Evolutionary conservation across 1,284 basidiomycete species (phyloP).

Genomic region (Phlebopus sp.): DNA sequence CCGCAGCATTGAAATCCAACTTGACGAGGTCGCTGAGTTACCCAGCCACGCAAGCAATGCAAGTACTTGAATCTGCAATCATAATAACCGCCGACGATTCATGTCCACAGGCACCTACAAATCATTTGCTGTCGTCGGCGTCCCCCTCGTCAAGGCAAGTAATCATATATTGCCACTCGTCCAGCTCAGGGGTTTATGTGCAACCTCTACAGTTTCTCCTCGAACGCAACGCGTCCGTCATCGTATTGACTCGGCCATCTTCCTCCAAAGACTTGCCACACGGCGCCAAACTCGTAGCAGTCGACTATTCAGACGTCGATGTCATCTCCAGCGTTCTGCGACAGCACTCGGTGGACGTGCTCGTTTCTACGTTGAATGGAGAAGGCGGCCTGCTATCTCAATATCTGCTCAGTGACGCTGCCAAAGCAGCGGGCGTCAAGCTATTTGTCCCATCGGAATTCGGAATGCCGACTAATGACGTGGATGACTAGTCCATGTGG

Average conservation of each 20-base stretch:
- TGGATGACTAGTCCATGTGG: not conserved
- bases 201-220: slow-evolving; percentile 6
- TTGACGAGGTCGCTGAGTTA: too few species aligned
- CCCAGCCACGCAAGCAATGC: too few species aligned
- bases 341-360: slow-evolving; percentile 9
- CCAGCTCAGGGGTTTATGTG: not conserved
- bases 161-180: not conserved
- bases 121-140: slow-evolving; percentile 8
- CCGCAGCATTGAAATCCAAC: too few species aligned
- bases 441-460: slow-evolving; percentile 24
- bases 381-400: slow-evolving; percentile 7
- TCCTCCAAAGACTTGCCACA: slow-evolving; percentile 7
- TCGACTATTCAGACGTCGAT: slow-evolving; percentile 5
- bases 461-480: slow-evolving; percentile 14
- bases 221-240: slow-evolving; percentile 1
- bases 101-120: not conserved
- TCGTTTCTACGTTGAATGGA: slow-evolving; percentile 7
- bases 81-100: too few species aligned
- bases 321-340: slow-evolving; percentile 4
- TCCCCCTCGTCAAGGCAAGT: slow-evolving; percentile 6
- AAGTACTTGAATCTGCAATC: too few species aligned
- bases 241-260: slow-evolving; percentile 5
- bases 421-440: slow-evolving; percentile 19
- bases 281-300: slow-evolving; percentile 3
- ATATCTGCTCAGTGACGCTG: slow-evolving; percentile 12